Percentiles rank a stretch among this genome's conserved stretches.
Conservation (phyloP, 2,329 filamentous ascomycete species). For the Ilyonectria destructans region DNA sequence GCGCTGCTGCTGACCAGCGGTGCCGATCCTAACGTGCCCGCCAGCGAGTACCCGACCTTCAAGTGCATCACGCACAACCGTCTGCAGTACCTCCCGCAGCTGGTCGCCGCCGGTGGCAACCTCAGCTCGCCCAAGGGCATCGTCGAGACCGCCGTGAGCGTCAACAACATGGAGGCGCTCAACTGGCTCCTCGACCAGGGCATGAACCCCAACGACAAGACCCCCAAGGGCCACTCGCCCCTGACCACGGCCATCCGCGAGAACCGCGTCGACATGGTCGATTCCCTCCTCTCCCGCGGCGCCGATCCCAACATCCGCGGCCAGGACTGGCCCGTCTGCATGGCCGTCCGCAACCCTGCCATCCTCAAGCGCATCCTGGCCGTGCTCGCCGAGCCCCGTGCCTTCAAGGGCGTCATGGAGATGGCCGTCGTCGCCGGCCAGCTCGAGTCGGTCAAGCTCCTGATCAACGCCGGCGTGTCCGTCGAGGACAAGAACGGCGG, state of each 20-base stretch:
- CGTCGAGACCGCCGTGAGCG: conserved; percentile 74
- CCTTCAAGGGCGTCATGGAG: conserved; percentile 78
- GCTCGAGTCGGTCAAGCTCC: conserved; percentile 77
- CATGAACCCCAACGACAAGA: conserved; percentile 74
- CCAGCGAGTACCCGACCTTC: conserved; percentile 77
- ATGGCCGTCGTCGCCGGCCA: conserved; percentile 78
- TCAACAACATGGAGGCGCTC: conserved; percentile 74
- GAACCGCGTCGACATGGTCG: conserved; percentile 72
- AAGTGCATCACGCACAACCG: conserved; percentile 79
- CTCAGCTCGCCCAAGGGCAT: conserved; percentile 75
- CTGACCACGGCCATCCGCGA: conserved; percentile 78
- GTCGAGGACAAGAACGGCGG: conserved; percentile 82
- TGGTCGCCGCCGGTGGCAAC: conserved; percentile 74
- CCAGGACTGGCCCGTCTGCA: conserved; percentile 80
- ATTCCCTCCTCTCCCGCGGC: conserved; percentile 71
- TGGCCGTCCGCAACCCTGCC: conserved; percentile 75
- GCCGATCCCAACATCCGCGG: conserved; percentile 76
- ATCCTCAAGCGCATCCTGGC: conserved; percentile 74
- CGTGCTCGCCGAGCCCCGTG: conserved; percentile 70
- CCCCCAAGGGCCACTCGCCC: conserved; percentile 71
- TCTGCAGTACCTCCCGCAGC: conserved; percentile 71
- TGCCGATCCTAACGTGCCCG: conserved; percentile 75
- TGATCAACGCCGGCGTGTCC: conserved; percentile 75
- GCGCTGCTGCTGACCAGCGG: conserved; percentile 70
- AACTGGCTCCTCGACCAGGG: conserved; percentile 74